These are phyloP conservation scores for Xylaria cubensis DNA, from an alignment of 495 filamentous ascomycete species.

Conservation along the genomic window DNA sequence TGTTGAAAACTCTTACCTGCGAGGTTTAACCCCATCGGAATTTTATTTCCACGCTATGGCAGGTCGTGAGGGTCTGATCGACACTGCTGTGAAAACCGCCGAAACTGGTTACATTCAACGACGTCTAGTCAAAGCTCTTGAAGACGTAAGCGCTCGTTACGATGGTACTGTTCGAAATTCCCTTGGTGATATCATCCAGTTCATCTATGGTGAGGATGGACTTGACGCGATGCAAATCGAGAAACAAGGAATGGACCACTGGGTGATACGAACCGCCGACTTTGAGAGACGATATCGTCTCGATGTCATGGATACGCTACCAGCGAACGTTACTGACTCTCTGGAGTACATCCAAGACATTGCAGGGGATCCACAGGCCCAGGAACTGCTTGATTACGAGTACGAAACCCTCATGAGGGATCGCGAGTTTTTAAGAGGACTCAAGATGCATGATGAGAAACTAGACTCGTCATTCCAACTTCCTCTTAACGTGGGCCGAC, in stretches of 20 bases:
- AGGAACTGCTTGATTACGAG: constrained; percentile 85
- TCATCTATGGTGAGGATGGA: constrained; percentile 97
- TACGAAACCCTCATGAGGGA: constrained; percentile 79
- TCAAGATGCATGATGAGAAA: constrained; percentile 57
- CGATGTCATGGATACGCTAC: constrained; percentile 85
- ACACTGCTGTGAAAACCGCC: constrained; percentile 99
- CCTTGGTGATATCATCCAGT: constrained; percentile 94
- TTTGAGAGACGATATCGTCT: constrained; percentile 84
- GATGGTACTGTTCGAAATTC: constrained; percentile 98
- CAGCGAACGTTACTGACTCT: constrained; percentile 70
- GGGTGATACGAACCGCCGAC: constrained; percentile 71
- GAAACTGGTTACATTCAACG: constrained; percentile 99
- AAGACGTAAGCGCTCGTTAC: constrained; percentile 97
- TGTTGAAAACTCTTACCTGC: constrained; percentile 98
- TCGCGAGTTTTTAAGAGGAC: constrained; percentile 75
- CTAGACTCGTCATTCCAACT: constrained; percentile 85
- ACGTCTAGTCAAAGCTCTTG: constrained; percentile 94
- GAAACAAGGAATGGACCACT: constrained; percentile 85
- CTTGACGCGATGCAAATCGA: constrained; percentile 91
- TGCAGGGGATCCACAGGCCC: constrained; percentile 81
- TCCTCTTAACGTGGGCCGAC: constrained; percentile 87
- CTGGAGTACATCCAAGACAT: constrained; percentile 90
- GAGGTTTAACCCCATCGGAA: constrained; percentile 92
- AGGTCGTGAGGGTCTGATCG: constrained; percentile 98
- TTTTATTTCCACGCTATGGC: constrained; percentile 99